Percentiles rank a stretch among this genome's conserved stretches.
Conservation (phyloP, 1,284 basidiomycete species). For the Malassezia vespertilionis region DNA sequence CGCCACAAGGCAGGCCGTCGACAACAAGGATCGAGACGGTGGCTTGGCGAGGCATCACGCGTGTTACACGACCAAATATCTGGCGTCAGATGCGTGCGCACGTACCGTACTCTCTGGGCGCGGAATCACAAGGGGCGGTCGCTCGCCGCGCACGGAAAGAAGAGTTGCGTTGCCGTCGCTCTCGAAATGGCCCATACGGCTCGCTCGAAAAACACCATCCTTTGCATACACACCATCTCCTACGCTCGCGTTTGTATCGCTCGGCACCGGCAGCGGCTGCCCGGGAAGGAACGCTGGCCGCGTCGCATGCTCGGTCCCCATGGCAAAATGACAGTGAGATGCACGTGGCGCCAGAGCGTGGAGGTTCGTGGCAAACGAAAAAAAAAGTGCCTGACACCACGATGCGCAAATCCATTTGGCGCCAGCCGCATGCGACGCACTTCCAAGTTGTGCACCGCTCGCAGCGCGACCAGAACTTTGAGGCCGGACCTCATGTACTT, state of each 20-base stretch:
- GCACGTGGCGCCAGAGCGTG: too few relatives aligned
- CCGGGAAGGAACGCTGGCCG: slow-evolving; percentile 23
- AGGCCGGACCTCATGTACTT: slow-evolving; percentile 76
- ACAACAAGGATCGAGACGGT: slow-evolving; percentile 77
- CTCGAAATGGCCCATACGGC: slow-evolving; percentile 27
- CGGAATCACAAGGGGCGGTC: slow-evolving; percentile 30
- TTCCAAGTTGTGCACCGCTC: slow-evolving; percentile 96
- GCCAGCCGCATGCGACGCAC: slow-evolving; percentile 74
- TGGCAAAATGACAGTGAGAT: too few relatives aligned
- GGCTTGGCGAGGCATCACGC: slow-evolving; percentile 77
- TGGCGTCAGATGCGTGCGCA: not conserved
- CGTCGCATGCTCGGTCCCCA: not conserved
- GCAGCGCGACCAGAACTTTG: slow-evolving; percentile 86
- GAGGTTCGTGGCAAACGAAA: too few relatives aligned
- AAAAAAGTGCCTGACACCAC: slow-evolving; percentile 15
- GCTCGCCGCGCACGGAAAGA: slow-evolving; percentile 16
- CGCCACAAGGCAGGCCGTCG: slow-evolving; percentile 62
- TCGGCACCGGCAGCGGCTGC: slow-evolving; percentile 21
- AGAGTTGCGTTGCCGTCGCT: not conserved
- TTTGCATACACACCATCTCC: slow-evolving; percentile 30
- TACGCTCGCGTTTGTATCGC: not conserved
- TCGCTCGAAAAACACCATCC: slow-evolving; percentile 29
- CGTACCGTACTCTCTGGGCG: slow-evolving; percentile 28
- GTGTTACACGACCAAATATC: slow-evolving; percentile 67
- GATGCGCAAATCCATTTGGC: slow-evolving; percentile 62